phyloP scores from a whole-genome alignment of 2,329 filamentous ascomycete genomes.

The Davidsoniella virescens region DNA sequence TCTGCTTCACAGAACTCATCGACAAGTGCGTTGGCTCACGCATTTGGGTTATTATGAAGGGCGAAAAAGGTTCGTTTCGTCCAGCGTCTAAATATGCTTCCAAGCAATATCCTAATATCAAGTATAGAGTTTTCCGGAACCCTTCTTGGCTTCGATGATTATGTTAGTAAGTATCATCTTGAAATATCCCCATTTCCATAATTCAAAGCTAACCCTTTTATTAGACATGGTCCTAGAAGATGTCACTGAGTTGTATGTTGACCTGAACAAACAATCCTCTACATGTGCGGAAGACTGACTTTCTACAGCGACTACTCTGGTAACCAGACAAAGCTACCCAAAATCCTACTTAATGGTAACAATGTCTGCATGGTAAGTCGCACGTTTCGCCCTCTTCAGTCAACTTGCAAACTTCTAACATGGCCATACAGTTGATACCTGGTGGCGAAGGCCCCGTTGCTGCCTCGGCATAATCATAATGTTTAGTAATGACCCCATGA shows the following conservation, averaged over 20 bases:
- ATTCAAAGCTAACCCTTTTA: constrained; percentile 14
- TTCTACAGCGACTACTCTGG: constrained; percentile 71
- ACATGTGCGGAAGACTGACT: neutral
- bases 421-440: constrained; percentile 48
- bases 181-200: neutral
- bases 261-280: no score
- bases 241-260: constrained; percentile 78
- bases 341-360: constrained; percentile 93
- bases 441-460: constrained; percentile 54
- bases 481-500: neutral
- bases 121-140: constrained; percentile 80
- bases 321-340: constrained; percentile 72
- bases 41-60: constrained; percentile 99
- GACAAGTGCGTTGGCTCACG: constrained; percentile 96
- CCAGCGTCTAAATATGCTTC: no score
- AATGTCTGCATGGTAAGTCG: constrained; percentile 91
- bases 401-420: neutral
- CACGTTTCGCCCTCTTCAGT: neutral
- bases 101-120: constrained; percentile 5
- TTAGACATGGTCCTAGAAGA: constrained; percentile 96
- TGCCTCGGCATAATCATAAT: constrained; percentile 15
- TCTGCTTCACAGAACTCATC: constrained; percentile 60
- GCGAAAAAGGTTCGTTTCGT: constrained; percentile 64
- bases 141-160: constrained; percentile 92
- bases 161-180: constrained; percentile 68